Conservation (phyloP, 2,329 filamentous ascomycete species). For the Penicillium brasilianum region DNA sequence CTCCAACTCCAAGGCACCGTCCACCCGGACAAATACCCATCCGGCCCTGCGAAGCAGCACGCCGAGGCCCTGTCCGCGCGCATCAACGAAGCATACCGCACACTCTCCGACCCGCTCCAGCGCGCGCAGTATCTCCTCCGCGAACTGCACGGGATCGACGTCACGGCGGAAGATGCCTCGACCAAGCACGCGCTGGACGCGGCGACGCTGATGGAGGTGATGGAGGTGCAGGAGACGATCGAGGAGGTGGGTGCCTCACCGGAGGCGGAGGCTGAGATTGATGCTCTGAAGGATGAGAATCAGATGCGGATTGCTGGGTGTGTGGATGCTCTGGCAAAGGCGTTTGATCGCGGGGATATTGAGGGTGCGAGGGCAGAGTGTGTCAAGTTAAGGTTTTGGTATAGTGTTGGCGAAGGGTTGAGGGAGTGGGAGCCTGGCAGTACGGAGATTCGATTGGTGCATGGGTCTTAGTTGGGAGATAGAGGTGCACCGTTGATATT, state of each 20-base stretch:
- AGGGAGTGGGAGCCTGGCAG: slow-evolving; percentile 83
- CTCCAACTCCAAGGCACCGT: slow-evolving; percentile 72
- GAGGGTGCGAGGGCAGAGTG: slow-evolving; percentile 72
- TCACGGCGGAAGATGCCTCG: slow-evolving; percentile 74
- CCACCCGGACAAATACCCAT: slow-evolving; percentile 57
- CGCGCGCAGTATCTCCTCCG: slow-evolving; percentile 87
- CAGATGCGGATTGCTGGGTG: slow-evolving; percentile 67
- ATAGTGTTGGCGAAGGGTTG: slow-evolving; percentile 80
- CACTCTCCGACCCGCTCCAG: slow-evolving; percentile 74
- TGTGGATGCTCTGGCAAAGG: slow-evolving; percentile 65
- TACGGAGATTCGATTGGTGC: slow-evolving; percentile 58
- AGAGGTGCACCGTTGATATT: not conserved
- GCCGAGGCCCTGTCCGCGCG: slow-evolving; percentile 79
- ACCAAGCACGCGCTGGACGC: slow-evolving; percentile 70
- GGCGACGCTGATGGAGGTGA: slow-evolving; percentile 80
- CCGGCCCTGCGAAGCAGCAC: slow-evolving; percentile 55
- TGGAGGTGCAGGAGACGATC: slow-evolving; percentile 78
- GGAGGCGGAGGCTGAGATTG: slow-evolving; percentile 63
- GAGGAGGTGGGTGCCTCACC: slow-evolving; percentile 63
- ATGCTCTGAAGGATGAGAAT: slow-evolving; percentile 70
- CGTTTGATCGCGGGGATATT: slow-evolving; percentile 70
- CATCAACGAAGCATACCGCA: slow-evolving; percentile 92
- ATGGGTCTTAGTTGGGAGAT: slow-evolving; percentile 35
- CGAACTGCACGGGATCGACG: slow-evolving; percentile 71
- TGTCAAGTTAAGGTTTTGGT: slow-evolving; percentile 84